Base-by-base conservation (phyloP, 2,329 filamentous ascomycete genomes). In the Beauveria pseudobassiana region DNA sequence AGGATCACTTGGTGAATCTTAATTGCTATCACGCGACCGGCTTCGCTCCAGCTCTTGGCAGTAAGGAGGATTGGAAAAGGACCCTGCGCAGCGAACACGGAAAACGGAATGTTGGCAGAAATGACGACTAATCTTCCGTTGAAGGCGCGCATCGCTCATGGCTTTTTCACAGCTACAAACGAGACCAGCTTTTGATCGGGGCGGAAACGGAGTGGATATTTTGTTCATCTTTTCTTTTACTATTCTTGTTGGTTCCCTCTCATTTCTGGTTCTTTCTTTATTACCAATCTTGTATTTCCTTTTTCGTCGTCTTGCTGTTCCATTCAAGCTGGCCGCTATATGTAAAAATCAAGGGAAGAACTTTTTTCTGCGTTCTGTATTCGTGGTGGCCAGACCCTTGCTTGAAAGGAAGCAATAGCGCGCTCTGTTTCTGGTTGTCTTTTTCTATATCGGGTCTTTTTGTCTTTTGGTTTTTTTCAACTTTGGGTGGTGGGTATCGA, bases 231-330 rank as follows among this genome's bases (percentile, higher is more conserved):
- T 56, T 18, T 48, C 54, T 42, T 60, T 61, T 58, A 40, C 40
- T 62, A 16, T 61, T 26, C 26, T 52, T 54, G 22, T 53, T 49
- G 48, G 52, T 63, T 30, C 59, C 30, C 22, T 59, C 51, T 54
- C 62, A 62, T 45, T 61, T 61, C 66, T 38, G 49, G 34, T 48
- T 61, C 57, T 34, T 62, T 58, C 45, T 49, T 61, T n/a, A n/a
- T 24, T 63, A 63, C 38, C 45, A 51, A 9, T 24, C 20, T 20
- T 63, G 18, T 45, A 61, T 59, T 59, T 54, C 7, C 55, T 12
- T 60, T 42, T 22, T 49, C 14, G 34, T 40, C 54, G 45, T n/a
- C 46, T 48, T 46, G 28, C 50, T 22, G 40, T 49, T 43, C 60
- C 30, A 30, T 22, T 48, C 38, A 18, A 51, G 59, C 34, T 55